Conservation (phyloP, 2,329 filamentous ascomycete species). For the Botrytis squamosa region DNA sequence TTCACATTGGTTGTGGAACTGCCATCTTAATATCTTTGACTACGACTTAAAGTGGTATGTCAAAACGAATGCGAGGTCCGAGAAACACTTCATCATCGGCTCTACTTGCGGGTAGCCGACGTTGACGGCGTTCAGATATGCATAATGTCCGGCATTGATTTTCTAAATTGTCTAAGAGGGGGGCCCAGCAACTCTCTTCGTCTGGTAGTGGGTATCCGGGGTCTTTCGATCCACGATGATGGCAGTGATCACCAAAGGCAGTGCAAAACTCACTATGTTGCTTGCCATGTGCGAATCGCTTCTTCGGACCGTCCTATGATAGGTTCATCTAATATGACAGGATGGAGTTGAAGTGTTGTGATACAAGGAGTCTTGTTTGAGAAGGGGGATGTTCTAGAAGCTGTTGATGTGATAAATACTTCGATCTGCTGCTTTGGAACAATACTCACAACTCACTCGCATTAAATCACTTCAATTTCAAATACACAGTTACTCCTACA, state of each 20-base stretch:
- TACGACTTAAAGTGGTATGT: not conserved
- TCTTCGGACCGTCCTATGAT: not conserved
- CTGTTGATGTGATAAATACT: not conserved
- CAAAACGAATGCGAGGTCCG: conserved; percentile 1
- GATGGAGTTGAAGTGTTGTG: not conserved
- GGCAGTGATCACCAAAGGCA: not conserved
- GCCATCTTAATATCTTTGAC: not conserved
- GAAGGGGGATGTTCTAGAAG: not conserved
- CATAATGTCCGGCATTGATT: not conserved
- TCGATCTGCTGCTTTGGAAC: not conserved
- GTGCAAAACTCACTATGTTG: not conserved
- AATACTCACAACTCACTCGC: not conserved
- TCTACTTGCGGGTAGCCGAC: not conserved
- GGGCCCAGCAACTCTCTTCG: not conserved
- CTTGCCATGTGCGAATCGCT: not conserved
- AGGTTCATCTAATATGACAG: conserved; percentile 2
- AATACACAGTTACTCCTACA: not conserved
- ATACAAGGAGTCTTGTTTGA: not conserved
- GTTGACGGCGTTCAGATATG: not conserved
- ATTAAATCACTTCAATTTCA: not conserved
- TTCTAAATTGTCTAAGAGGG: not conserved
- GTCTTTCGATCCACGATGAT: not conserved
- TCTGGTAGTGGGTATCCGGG: not conserved
- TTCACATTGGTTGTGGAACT: not conserved
- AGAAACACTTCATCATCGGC: not conserved